Base-by-base conservation (phyloP, 129 eudicot genomes). In the Saussurea involucrata region DNA sequence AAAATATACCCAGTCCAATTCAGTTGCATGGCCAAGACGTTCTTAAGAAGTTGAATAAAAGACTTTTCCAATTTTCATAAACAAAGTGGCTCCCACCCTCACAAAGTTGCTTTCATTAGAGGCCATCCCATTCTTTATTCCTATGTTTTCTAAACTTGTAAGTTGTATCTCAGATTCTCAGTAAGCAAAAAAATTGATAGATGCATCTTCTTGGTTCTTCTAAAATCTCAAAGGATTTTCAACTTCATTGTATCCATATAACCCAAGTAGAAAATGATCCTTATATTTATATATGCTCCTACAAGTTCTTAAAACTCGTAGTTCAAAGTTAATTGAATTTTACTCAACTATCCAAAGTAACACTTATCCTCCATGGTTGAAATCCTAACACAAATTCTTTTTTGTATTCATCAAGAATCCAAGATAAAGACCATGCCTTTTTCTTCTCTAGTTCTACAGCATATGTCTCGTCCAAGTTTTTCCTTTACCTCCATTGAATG, bases 391-490 rank as follows among this genome's bases (percentile, higher is more conserved):
- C 1, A 12, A 20, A 18, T 57, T 57, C 18, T 32, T 66, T 32
- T 42, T 22, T 31, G 9, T 36, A 60, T 61, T 60, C 32, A 60
- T 64, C 55, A 33, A 37, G 11, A 21, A 36, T 15, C 42, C 64
- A 27, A 24, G 20, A 72, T 21, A 55, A 72, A 72, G 46, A 40
- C 10, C 76, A 72, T 13, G 40, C 58, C 63, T 72, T 55, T 55
- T 31, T 28, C n/a, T 58, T 72, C 67, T 27, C 49, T 72, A 20
- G 18, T 55, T 29, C 76, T 72, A 72, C 46, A 55, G 13, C 67
- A 55, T 53, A 31, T 63, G 49, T 72, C 46, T 29, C 66, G 32
- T 29, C 21, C 42, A 72, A 27, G 76, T 55, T 53, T 55, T 29
- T 22, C 46, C 42, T 28, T n/a, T 60, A 60, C 65, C 65, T 60